Percentiles rank a stretch among this genome's conserved stretches.
Evolutionary conservation across 805 yeast genomes (phyloP).

Genomic region (Metschnikowia lachancei): DNA sequence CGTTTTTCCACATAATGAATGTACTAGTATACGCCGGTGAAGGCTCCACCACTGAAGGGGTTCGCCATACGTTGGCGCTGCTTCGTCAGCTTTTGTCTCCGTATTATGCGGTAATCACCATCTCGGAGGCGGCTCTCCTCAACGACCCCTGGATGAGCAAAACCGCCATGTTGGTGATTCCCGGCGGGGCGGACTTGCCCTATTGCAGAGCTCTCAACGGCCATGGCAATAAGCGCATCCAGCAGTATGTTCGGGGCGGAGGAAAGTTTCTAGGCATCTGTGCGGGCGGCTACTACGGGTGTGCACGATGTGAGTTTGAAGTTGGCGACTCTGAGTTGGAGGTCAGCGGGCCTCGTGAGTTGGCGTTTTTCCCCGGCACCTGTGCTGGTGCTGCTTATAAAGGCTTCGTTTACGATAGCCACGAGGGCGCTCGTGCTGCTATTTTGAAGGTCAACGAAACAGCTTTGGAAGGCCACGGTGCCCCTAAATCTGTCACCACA

Average conservation of each 20-base stretch:
- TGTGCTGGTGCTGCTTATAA: conserved; percentile 77
- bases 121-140: conserved; percentile 57
- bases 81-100: conserved; percentile 77
- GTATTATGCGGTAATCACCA: conserved; percentile 77
- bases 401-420: conserved; percentile 79
- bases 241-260: conserved; percentile 67
- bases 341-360: conserved; percentile 82
- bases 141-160: conserved; percentile 82
- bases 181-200: conserved; percentile 97
- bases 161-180: conserved; percentile 77
- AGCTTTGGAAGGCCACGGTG: conserved; percentile 15
- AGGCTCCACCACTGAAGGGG: conserved; percentile 86
- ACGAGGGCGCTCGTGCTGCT: conserved; percentile 69
- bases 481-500: conserved; percentile 27
- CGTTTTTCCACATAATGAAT: conserved; percentile 12
- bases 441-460: conserved; percentile 39
- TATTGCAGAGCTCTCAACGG: conserved; percentile 73
- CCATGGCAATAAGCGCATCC: conserved; percentile 57
- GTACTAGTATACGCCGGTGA: conserved; percentile 38
- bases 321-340: conserved; percentile 67
- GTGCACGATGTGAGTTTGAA: conserved; percentile 77
- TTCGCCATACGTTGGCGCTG: conserved; percentile 77
- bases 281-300: conserved; percentile 91
- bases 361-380: conserved; percentile 77
- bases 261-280: conserved; percentile 87